Conservation (phyloP, 1,139 yeast genomes). For the Yamadazyma blattariae region DNA sequence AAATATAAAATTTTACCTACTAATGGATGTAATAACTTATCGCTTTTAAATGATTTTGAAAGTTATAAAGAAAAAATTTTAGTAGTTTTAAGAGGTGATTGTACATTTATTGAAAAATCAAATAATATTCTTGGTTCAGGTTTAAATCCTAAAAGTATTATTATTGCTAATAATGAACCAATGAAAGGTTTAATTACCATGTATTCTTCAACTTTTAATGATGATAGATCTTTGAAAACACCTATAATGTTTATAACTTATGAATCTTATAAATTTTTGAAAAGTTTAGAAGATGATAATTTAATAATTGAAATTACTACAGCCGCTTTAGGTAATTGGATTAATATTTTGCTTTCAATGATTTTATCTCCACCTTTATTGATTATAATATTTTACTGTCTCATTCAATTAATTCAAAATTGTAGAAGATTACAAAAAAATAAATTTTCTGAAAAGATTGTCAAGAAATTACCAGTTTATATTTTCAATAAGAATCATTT, state of each 20-base stretch:
- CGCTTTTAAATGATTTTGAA: conserved; percentile 9
- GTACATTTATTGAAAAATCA: conserved; percentile 43
- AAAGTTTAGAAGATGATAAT: conserved; percentile 10
- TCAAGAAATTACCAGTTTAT: conserved; percentile 37
- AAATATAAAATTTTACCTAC: conserved; percentile 25
- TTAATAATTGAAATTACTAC: conserved; percentile 25
- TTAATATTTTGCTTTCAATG: conserved; percentile 39
- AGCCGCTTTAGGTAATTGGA: conserved; percentile 40
- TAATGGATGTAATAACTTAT: conserved; percentile 26
- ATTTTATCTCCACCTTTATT: conserved; percentile 44
- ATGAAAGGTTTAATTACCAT: conserved; percentile 38
- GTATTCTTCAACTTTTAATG: conserved; percentile 40
- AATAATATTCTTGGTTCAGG: conserved; percentile 26
- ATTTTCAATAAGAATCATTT: conserved; percentile 38
- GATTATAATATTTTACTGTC: conserved; percentile 33
- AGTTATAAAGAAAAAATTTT: conserved; percentile 25
- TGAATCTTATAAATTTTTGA: conserved; percentile 32
- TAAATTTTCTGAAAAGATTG: conserved; percentile 31
- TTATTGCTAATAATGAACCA: conserved; percentile 45
- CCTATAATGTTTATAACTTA: conserved; percentile 41
- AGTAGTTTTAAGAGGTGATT: conserved; percentile 38
- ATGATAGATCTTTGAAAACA: conserved; percentile 29
- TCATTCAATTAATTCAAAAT: conserved; percentile 31
- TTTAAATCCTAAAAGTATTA: conserved; percentile 30
- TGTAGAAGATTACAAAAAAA: conserved; percentile 27